Evolutionary conservation across 257 asterid genomes (phyloP), one percentile per base, ranked within the genome.

Genomic region (Penstemon davidsonii): DNA sequence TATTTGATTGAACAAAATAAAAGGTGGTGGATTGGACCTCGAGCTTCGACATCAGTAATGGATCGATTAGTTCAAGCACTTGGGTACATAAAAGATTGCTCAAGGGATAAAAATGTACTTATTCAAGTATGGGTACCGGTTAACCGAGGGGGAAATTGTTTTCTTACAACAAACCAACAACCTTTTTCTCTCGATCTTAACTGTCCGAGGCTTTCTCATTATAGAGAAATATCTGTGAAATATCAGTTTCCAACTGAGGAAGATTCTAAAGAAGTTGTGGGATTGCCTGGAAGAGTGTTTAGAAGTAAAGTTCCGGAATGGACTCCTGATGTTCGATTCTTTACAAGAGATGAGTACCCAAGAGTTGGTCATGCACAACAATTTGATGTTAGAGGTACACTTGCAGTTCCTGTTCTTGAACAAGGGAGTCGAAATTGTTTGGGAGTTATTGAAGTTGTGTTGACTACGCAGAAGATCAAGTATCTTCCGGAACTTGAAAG

Each of bases 111-210:
- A 55, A 81, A 77, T 55, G 76, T 78, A 12, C 97, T 93, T 36
- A 83, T 93, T 72, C 99, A 93, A 81, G 85, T 90, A 5, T 93
- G 99, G 99, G 84, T 88, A 3, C 97, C 99, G 0, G 84, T 93
- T 54, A 80, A 70, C 39, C 71, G 78, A 68, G 92, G 73, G 38
- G 92, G 95, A 46, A 81, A 71, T 67, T 85, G 88, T n/a, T 82
- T 93, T n/a, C 81, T 93, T 18, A 83, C 87, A 4, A 93, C 99
- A 12, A 78, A 67, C 39, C 39, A 83, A 55, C 95, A 87, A 36
- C 92, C 95, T 9, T 88, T 83, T 76, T 70, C 86, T 0, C 85
- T 87, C 0, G 94, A 84, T 60, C 76, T 47, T 40, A 80, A 80
- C 77, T 88, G 89, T 77, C 82, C 88, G 0, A 83, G 85, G 64